Evolutionary conservation across 2,329 filamentous ascomycete species (phyloP), one percentile per base, ranked within the genome.

Genomic region (Lithohypha guttulata): DNA sequence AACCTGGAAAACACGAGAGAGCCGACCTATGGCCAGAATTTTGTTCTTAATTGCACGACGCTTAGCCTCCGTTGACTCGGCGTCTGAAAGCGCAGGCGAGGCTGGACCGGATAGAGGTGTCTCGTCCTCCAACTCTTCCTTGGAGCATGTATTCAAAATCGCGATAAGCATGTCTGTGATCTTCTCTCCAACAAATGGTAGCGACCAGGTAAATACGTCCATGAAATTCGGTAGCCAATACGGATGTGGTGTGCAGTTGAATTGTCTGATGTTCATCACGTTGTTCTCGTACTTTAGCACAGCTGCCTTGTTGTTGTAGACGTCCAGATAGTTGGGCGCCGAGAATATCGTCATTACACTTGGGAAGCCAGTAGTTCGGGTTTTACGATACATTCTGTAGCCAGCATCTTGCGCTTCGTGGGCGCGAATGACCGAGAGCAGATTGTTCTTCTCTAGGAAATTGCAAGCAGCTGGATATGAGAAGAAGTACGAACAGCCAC

Each of bases 261-360:
- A 98, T 63, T 98, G 91, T 43, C 91, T 78, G 58, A 98, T 98
- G 70, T 98, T 98, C 91, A 98, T 98, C 45, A 98, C 91, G 57
- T 98, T 98, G 65, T 98, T 98, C 68, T 98, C 91, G 60, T 98
- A 98, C 68, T 98, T 98, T 55, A 98, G 70, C 27, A 98, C 91
- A 1, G 91, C 91, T 2, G 91, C 91, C 70, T 98, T 98, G 73
- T 98, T 98, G 77, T 98, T 98, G 68, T 98, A 98, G 25, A 98
- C 87, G 56, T 98, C 91, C 48, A 98, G 77, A 59, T 98, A 98
- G 64, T 98, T 98, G 25, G 91, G 91, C 1, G 91, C 91, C 30
- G 89, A 96, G 72, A 98, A 98, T 55, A 98, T 98, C 52, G 91
- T 98, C 91, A 98, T 98, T 48, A 98, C 91, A 65, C 87, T 95